Conservation (phyloP, 208 protist genomes). For the Wallacemonas rigidus region DNA sequence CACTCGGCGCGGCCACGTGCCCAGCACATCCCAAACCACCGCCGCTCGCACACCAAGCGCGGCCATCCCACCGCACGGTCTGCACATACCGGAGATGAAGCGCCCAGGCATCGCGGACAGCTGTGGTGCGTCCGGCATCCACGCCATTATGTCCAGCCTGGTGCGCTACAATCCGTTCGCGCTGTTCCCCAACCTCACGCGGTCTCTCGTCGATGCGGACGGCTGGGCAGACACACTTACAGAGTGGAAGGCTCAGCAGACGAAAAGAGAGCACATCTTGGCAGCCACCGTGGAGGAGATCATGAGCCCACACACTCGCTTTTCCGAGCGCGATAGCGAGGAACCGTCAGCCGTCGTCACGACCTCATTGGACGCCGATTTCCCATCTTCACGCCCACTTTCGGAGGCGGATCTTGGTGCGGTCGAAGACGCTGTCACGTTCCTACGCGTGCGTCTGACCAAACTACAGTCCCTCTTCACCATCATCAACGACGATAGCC, state of each 20-base stretch:
- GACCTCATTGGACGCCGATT: neutral
- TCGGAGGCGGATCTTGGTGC: neutral
- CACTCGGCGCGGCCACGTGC: neutral
- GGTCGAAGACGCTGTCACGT: slow-evolving; percentile 5
- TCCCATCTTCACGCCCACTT: neutral
- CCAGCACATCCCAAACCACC: neutral
- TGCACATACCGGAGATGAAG: neutral
- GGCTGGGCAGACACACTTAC: neutral
- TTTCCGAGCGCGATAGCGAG: no score
- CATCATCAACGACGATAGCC: slow-evolving; percentile 6
- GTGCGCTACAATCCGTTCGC: neutral
- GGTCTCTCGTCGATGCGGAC: neutral
- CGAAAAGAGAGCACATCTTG: no score
- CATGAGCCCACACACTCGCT: no score
- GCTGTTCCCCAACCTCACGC: neutral
- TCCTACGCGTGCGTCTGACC: slow-evolving; percentile 7
- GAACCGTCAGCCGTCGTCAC: neutral
- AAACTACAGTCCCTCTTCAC: slow-evolving; percentile 18
- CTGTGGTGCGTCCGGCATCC: neutral
- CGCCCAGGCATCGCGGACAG: neutral
- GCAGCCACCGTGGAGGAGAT: no score
- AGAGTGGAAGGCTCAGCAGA: neutral
- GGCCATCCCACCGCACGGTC: neutral
- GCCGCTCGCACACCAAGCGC: neutral
- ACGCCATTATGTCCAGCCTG: neutral